Evolutionary conservation across 73 alveolate species (phyloP).

Genomic region (Tetrahymena thermophila): DNA sequence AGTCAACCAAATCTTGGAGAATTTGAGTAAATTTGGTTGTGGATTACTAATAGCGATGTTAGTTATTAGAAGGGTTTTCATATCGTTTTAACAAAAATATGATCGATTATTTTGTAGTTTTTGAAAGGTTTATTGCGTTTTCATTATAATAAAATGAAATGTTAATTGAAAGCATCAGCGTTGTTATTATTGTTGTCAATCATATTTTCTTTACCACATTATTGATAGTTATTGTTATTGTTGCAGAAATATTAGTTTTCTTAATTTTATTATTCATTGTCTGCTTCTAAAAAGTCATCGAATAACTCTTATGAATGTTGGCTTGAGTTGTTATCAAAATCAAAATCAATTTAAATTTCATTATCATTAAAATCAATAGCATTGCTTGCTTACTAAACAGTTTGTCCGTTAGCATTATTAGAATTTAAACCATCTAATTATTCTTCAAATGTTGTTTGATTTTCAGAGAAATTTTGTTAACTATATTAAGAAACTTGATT

Average conservation of each 20-base stretch:
- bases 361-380: no score
- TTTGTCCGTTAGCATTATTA: not conserved
- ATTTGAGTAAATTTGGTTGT: not conserved
- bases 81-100: no score
- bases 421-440: no score
- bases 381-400: no score
- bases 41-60: no score
- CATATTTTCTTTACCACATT: not conserved
- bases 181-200: not conserved
- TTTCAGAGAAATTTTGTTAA: not conserved
- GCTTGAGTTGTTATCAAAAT: not conserved
- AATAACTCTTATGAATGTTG: not conserved
- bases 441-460: not conserved
- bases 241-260: not conserved
- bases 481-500: not conserved
- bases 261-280: not conserved
- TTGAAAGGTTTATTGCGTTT: no score
- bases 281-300: not conserved
- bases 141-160: not conserved
- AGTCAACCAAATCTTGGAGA: not conserved
- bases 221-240: not conserved
- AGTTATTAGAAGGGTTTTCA: no score
- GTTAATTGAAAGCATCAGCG: not conserved
- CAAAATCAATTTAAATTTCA: not conserved
- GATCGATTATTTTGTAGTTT: no score